Evolutionary conservation across 2,329 filamentous ascomycete genomes (phyloP).

Genomic region (Colletotrichum sp.): DNA sequence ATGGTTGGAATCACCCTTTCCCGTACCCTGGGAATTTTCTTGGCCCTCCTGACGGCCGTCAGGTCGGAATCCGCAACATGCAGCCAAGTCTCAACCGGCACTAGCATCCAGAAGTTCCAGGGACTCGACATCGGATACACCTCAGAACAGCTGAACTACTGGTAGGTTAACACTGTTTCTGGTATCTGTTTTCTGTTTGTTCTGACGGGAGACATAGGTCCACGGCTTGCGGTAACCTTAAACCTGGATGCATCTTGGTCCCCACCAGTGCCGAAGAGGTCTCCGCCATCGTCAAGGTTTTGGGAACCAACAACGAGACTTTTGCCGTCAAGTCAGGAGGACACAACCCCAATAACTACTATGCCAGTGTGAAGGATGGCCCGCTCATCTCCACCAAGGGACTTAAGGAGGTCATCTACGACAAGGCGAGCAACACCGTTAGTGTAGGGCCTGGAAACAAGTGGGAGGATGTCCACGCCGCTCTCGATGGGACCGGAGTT

Average conservation of each 20-base stretch:
- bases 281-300: conserved; percentile 53
- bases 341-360: conserved; percentile 60
- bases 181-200: neutral
- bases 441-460: conserved; percentile 50
- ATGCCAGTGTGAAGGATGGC: conserved; percentile 54
- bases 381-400: conserved; percentile 54
- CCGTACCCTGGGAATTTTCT: neutral
- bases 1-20: neutral
- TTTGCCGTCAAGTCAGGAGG: conserved; percentile 65
- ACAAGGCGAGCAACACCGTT: conserved; percentile 40
- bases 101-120: neutral
- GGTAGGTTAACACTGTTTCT: neutral
- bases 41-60: neutral
- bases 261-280: conserved; percentile 57
- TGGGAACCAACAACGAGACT: conserved; percentile 48
- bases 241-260: conserved; percentile 51
- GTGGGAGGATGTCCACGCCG: conserved; percentile 45
- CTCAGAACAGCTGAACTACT: neutral
- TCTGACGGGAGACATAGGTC: conserved; percentile 35
- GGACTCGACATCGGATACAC: neutral
- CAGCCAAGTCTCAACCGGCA: neutral
- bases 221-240: conserved; percentile 43
- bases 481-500: conserved; percentile 46
- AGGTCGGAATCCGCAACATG: neutral
- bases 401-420: conserved; percentile 44